Conservation (phyloP, 306 rosid species). For the Medicago arabica region DNA sequence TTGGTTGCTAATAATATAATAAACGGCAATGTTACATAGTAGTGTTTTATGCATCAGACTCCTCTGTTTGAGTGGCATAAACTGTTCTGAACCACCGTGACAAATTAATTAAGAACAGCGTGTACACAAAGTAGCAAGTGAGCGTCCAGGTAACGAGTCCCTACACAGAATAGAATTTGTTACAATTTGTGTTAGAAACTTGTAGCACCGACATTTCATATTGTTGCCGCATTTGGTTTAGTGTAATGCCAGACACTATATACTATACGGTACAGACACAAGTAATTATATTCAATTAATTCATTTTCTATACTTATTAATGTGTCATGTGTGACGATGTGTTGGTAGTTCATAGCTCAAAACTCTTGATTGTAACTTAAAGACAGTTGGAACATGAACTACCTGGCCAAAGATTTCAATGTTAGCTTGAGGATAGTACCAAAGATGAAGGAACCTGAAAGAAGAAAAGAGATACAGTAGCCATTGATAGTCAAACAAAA, state of each 20-base stretch:
- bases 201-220: background rate
- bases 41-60: slow-evolving; percentile 37
- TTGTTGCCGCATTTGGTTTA: background rate
- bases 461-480: slow-evolving; percentile 20
- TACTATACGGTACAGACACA: background rate
- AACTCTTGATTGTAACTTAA: background rate
- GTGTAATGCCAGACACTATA: background rate
- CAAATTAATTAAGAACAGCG: slow-evolving; percentile 52
- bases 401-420: slow-evolving; percentile 58
- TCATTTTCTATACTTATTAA: background rate
- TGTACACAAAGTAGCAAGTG: slow-evolving; percentile 60
- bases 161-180: slow-evolving; percentile 37
- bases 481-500: background rate
- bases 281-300: background rate
- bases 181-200: background rate
- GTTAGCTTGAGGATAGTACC: slow-evolving; percentile 54
- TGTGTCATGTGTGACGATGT: background rate
- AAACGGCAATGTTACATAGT: background rate
- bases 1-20: slow-evolving; percentile 3
- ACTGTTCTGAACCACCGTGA: slow-evolving; percentile 53
- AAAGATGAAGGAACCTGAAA: slow-evolving; percentile 51
- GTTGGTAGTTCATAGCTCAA: background rate
- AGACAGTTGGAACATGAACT: slow-evolving; percentile 2
- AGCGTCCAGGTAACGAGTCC: slow-evolving; percentile 59
- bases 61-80: slow-evolving; percentile 36